These are phyloP conservation scores for Viridothelium virens DNA, from an alignment of 495 filamentous ascomycete species.

Conservation along the genomic window DNA sequence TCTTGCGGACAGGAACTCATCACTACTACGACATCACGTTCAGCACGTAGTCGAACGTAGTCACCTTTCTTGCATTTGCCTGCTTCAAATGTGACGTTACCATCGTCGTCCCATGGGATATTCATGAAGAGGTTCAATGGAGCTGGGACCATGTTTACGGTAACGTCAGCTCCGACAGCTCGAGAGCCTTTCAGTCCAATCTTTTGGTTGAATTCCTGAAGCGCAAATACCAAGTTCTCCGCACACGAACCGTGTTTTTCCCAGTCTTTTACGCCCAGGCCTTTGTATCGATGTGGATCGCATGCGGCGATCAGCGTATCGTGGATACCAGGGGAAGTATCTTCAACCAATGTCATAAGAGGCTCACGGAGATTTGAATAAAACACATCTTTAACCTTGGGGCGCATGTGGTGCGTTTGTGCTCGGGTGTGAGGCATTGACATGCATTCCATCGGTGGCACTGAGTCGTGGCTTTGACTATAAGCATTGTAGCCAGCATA, in stretches of 20 bases:
- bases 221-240: conserved; percentile 38
- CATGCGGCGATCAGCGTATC: conserved; percentile 39
- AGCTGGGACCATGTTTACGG: conserved; percentile 32
- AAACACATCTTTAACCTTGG: conserved; percentile 30
- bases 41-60: conserved; percentile 35
- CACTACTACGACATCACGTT: conserved; percentile 36
- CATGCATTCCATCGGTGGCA: conserved; percentile 34
- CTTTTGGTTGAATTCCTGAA: conserved; percentile 37
- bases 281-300: conserved; percentile 32
- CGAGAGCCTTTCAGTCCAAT: conserved; percentile 34
- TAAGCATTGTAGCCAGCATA: conserved; percentile 38
- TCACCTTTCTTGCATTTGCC: conserved; percentile 32
- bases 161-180: conserved; percentile 31
- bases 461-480: conserved; percentile 20
- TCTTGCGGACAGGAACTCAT: conserved; percentile 41
- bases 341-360: conserved; percentile 35
- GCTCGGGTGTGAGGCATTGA: conserved; percentile 36
- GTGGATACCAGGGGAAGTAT: conserved; percentile 35
- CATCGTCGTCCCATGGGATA: conserved; percentile 31
- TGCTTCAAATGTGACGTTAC: conserved; percentile 29
- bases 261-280: conserved; percentile 33
- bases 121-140: conserved; percentile 40
- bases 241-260: conserved; percentile 34
- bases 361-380: conserved; percentile 34
- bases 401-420: conserved; percentile 28